Evolutionary conservation across 2,329 filamentous ascomycete species (phyloP).

Genomic region (Aspergillus viridinutans): DNA sequence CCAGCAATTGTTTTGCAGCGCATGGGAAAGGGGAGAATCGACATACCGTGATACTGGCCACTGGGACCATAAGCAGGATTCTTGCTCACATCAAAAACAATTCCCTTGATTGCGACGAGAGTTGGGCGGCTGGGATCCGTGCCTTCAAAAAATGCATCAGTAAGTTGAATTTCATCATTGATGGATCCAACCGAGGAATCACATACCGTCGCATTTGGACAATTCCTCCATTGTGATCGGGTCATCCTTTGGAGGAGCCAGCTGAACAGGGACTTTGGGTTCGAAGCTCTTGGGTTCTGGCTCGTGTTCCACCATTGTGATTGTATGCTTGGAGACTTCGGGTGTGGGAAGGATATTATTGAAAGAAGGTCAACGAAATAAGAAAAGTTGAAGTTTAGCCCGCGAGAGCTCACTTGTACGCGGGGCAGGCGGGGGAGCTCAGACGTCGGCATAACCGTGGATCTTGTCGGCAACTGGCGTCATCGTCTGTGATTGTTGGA

Average conservation of each 20-base stretch:
- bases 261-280: conserved; percentile 45
- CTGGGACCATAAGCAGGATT: conserved; percentile 82
- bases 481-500: not conserved
- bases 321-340: not conserved
- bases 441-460: conserved; percentile 14
- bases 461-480: not conserved
- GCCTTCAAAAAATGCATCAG: conserved; percentile 20
- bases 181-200: not conserved
- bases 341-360: not conserved
- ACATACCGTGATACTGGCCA: conserved; percentile 78
- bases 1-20: not conserved
- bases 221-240: conserved; percentile 77
- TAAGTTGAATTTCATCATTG: conserved; percentile 1
- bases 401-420: conserved; percentile 2
- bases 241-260: conserved; percentile 83
- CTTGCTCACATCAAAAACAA: conserved; percentile 87
- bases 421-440: conserved; percentile 23
- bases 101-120: conserved; percentile 70
- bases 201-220: conserved; percentile 74
- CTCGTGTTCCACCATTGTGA: conserved; percentile 28
- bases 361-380: not conserved
- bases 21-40: not conserved
- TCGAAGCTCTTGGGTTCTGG: conserved; percentile 35
- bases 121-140: conserved; percentile 48
- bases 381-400: not conserved